phyloP scores from a whole-genome alignment of 75 land plant genomes.

The Pinus taeda region DNA sequence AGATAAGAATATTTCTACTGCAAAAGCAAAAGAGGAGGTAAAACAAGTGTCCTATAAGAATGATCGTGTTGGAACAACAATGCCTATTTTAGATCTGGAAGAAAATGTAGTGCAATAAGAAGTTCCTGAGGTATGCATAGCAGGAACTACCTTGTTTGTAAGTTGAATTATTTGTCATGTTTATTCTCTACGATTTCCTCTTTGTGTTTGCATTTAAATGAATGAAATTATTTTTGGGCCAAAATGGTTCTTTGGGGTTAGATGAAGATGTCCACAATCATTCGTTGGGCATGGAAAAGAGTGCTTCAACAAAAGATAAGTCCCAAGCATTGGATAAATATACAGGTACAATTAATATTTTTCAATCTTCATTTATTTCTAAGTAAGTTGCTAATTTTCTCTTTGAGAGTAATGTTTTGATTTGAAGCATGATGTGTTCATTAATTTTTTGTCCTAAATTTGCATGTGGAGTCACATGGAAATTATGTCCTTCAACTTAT shows the following conservation, averaged over 20 bases:
- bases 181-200: neutral
- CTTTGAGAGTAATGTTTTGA: neutral
- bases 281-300: slow-evolving; percentile 17
- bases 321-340: slow-evolving; percentile 68
- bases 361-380: neutral
- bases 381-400: neutral
- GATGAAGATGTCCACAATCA: slow-evolving; percentile 38
- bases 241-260: slow-evolving; percentile 15
- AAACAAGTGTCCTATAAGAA: too few species aligned
- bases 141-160: neutral
- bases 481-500: neutral
- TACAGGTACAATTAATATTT: slow-evolving; percentile 48
- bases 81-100: neutral
- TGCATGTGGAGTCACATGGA: neutral
- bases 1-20: too few species aligned
- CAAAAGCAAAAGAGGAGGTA: too few species aligned
- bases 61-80: too few species aligned
- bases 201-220: neutral
- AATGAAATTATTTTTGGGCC: too few species aligned
- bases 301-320: slow-evolving; percentile 67
- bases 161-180: neutral
- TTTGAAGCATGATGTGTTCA: neutral
- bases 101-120: slow-evolving; percentile 1
- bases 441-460: neutral
- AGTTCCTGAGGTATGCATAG: neutral